Evolutionary conservation across 805 yeast genomes (phyloP).

Genomic region (Suhomyces sp.): DNA sequence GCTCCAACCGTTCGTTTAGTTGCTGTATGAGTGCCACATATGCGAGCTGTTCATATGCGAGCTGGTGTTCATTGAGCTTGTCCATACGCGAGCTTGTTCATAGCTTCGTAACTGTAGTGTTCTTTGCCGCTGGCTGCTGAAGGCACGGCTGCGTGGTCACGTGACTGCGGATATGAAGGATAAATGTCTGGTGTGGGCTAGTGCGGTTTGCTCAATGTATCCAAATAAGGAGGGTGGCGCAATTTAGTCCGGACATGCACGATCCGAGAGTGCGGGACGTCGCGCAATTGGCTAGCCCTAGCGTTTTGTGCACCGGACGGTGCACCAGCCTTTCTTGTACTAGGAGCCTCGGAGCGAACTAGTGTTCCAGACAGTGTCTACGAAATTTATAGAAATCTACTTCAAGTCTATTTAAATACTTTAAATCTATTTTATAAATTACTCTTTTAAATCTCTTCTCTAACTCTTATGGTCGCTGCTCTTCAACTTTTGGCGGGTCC

Average conservation of each 20-base stretch:
- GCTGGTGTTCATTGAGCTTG: background rate
- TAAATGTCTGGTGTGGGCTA: background rate
- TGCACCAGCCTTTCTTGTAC: background rate
- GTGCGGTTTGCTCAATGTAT: background rate
- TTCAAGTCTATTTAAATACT: too few species aligned
- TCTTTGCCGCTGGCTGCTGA: background rate
- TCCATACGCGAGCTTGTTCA: background rate
- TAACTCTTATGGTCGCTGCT: background rate
- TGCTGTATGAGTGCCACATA: constrained; percentile 7
- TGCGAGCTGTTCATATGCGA: constrained; percentile 2
- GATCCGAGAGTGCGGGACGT: background rate
- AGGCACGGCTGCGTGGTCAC: background rate
- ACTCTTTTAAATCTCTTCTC: too few species aligned
- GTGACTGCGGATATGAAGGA: background rate
- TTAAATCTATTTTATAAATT: too few species aligned
- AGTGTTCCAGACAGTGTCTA: background rate
- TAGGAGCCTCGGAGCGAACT: background rate
- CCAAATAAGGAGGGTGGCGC: background rate
- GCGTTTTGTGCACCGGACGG: too few species aligned
- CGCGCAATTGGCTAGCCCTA: background rate
- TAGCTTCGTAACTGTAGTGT: too few species aligned
- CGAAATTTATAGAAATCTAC: too few species aligned
- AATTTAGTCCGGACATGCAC: background rate
- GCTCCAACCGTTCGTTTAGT: constrained; percentile 3
- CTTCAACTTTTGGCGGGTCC: background rate